Base-by-base conservation (phyloP, 768 basidiomycete species). In the Lactifluus hygrophoroides region DNA sequence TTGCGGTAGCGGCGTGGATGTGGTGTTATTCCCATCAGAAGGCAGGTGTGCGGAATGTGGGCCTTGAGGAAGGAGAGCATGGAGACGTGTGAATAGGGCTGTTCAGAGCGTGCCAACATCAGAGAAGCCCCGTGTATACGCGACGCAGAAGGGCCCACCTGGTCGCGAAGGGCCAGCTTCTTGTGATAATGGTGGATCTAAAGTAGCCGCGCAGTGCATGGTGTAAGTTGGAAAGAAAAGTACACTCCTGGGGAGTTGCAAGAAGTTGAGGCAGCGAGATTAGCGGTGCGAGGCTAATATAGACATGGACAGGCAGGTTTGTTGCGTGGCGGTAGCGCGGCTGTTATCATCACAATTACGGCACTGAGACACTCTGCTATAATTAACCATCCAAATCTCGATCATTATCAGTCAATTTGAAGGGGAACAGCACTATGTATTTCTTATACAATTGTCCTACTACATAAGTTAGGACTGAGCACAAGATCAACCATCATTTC, bases 1-100 rank as follows among this genome's bases (percentile, higher is more conserved):
- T 68, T 47, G 43, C 13, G 60, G 55, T 67, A 69, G 21, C 66
- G 60, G 28, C 53, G 64, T n/a, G 57, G 65, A 40, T 65, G 65
- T 38, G 30, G 68, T 21, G 67, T 54, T n/a, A 64, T 57, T 27
- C 63, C 65, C 62, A 64, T 67, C 46, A 66, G 51, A 10, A 60
- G 57, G 47, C 64, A 47, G 19, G 69, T 66, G 59, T 57, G 66
- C 30, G 65, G 64, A 47, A 6, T 25, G 62, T 35, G 55, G 62
- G 9, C 65, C 58, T 34, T 66, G 58, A 21, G 81, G 80, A 59
- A 84, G 75, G 32, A 83, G 68, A 11, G 76, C 74, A 52, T 83
- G 82, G 32, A 83, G 64, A 45, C 80, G 77, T 30, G 80, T 71
- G 30, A 82, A 65, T 25, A 82, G 52, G n/a, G 58, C 61, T 62